These are phyloP conservation scores for Pharnaceum exiguum DNA, from an alignment of 148 eudicot genomes.

Conservation along the genomic window DNA sequence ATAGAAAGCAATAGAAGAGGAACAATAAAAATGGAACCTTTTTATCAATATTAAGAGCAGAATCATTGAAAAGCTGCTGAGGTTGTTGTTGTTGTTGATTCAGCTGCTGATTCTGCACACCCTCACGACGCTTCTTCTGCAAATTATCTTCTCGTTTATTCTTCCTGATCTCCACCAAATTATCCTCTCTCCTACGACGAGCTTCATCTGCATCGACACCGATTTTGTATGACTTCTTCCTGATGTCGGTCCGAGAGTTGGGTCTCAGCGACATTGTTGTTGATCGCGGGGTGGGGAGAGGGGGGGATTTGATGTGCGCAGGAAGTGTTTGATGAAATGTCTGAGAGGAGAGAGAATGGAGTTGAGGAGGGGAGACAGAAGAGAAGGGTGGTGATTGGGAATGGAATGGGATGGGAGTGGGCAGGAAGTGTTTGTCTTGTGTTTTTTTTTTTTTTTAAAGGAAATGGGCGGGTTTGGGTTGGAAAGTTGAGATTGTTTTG, in stretches of 20 bases:
- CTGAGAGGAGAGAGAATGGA: background rate
- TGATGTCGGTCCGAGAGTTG: slow-evolving; percentile 54
- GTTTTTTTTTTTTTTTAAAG: background rate
- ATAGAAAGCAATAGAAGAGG: background rate
- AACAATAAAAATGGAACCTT: slow-evolving; percentile 28
- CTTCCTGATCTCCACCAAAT: slow-evolving; percentile 92
- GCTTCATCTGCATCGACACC: slow-evolving; percentile 92
- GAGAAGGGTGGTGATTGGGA: slow-evolving; percentile 3
- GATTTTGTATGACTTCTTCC: slow-evolving; percentile 78
- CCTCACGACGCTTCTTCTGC: slow-evolving; percentile 75
- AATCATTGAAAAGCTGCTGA: slow-evolving; percentile 31
- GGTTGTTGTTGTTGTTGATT: slow-evolving; percentile 41
- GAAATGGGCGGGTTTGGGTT: slow-evolving; percentile 9
- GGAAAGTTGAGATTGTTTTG: too few species aligned
- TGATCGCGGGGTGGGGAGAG: too few species aligned
- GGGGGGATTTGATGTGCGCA: too few species aligned
- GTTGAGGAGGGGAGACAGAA: background rate
- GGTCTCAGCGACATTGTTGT: slow-evolving; percentile 80
- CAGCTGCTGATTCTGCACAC: too few species aligned
- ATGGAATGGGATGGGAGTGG: slow-evolving; percentile 1
- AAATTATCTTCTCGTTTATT: slow-evolving; percentile 78
- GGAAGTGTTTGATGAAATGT: slow-evolving; percentile 19
- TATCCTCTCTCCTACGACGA: slow-evolving; percentile 85
- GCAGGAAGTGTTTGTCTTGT: slow-evolving; percentile 1
- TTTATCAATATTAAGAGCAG: slow-evolving; percentile 51